Evolutionary conservation across 768 basidiomycete genomes (phyloP).

Genomic region (Sarcomyxa edulis): DNA sequence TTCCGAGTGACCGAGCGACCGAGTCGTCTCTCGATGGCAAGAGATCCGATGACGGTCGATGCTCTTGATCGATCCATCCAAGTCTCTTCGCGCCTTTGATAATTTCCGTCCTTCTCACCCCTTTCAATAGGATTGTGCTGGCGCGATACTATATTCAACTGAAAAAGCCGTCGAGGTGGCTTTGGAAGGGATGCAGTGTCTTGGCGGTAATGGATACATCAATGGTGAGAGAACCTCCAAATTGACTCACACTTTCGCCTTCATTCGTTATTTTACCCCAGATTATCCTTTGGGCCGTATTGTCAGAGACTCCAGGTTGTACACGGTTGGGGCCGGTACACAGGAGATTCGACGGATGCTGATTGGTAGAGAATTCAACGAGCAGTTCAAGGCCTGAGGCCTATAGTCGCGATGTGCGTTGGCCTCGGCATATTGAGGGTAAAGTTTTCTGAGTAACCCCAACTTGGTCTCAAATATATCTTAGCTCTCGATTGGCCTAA

Average conservation of each 20-base stretch:
- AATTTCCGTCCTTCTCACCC: conserved; percentile 1
- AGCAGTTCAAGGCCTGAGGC: conserved; percentile 51
- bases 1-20: conserved; percentile 1
- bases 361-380: conserved; percentile 90
- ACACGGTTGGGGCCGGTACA: conserved; percentile 94
- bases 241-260: conserved; percentile 2
- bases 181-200: conserved; percentile 86
- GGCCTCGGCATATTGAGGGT: background rate
- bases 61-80: too few species aligned
- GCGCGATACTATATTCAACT: conserved; percentile 89
- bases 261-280: conserved; percentile 20
- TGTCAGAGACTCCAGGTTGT: conserved; percentile 81
- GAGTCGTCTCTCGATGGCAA: too few species aligned
- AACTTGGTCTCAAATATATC: too few species aligned
- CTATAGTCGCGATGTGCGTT: conserved; percentile 13
- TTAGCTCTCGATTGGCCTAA: too few species aligned
- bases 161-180: conserved; percentile 91
- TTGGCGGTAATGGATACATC: conserved; percentile 95
- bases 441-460: too few species aligned
- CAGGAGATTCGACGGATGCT: conserved; percentile 94
- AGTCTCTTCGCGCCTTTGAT: too few species aligned
- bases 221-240: conserved; percentile 53
- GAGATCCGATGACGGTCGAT: too few species aligned
- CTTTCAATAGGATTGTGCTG: conserved; percentile 78
- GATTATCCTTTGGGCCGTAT: conserved; percentile 90